A percentile compares a stretch with the other conserved stretches of the same genome.
These are phyloP conservation scores for Gorgonomyces haynaldii DNA, from an alignment of 192 early-diverging fungal species.

Conservation along the genomic window DNA sequence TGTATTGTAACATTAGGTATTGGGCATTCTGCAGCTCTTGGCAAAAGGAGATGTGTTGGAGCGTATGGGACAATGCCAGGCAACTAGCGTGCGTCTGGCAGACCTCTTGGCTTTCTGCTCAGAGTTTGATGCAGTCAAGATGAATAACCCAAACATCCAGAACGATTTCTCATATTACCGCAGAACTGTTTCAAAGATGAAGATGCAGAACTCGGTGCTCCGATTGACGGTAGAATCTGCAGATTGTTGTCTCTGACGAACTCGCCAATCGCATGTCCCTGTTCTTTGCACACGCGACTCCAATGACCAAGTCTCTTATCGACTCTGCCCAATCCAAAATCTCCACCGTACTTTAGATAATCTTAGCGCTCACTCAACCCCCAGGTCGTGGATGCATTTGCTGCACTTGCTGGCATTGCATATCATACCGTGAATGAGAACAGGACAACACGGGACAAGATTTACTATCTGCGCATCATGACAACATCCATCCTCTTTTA, in stretches of 20 bases:
- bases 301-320: constrained; percentile 81
- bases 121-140: constrained; percentile 75
- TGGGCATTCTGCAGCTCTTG: constrained; percentile 16
- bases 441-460: constrained; percentile 47
- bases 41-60: constrained; percentile 26
- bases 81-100: constrained; percentile 67
- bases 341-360: constrained; percentile 32
- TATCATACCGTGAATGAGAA: constrained; percentile 54
- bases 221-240: neutral
- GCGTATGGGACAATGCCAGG: constrained; percentile 63
- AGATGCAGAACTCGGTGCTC: constrained; percentile 40
- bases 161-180: constrained; percentile 98
- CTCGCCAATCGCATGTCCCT: constrained; percentile 89
- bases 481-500: constrained; percentile 80
- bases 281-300: constrained; percentile 91
- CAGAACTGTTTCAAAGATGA: constrained; percentile 70
- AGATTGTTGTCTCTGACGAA: constrained; percentile 49
- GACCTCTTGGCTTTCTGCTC: constrained; percentile 79
- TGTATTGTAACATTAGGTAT: neutral
- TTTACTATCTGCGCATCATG: constrained; percentile 76
- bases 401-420: constrained; percentile 54
- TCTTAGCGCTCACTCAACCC: neutral
- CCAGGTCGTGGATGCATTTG: neutral
- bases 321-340: constrained; percentile 66
- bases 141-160: constrained; percentile 73